phyloP scores from a whole-genome alignment of 208 protist species.

The Acanthamoeba lenticulata region DNA sequence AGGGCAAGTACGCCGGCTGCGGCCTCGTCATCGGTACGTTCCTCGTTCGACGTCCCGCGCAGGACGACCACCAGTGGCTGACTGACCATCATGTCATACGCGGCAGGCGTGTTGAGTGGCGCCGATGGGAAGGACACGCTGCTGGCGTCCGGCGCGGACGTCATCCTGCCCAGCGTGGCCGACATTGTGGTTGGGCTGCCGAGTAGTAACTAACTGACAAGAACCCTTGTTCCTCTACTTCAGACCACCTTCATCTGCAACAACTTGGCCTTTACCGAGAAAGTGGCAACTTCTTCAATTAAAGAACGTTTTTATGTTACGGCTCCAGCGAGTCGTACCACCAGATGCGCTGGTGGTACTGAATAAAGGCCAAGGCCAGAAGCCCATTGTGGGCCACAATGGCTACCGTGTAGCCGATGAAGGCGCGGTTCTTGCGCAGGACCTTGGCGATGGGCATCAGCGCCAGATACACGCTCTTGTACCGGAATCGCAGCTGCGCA shows the following conservation, averaged over 20 bases:
- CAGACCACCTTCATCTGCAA: no score
- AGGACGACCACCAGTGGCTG: neutral
- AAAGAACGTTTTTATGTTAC: no score
- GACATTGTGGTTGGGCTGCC: constrained; percentile 59
- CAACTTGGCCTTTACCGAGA: no score
- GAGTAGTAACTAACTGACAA: no score
- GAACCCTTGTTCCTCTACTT: no score
- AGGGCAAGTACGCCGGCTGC: constrained; percentile 72
- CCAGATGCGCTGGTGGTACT: constrained; percentile 70
- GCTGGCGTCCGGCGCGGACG: constrained; percentile 58
- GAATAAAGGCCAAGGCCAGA: constrained; percentile 40
- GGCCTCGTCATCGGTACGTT: constrained; percentile 40
- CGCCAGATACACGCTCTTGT: neutral
- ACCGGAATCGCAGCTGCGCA: neutral
- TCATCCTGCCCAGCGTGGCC: constrained; percentile 45
- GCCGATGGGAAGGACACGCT: constrained; percentile 63
- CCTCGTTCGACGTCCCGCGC: neutral
- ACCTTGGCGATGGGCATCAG: neutral
- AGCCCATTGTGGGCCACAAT: constrained; percentile 59
- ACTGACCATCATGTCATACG: neutral
- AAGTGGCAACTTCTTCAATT: no score
- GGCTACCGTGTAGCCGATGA: constrained; percentile 22
- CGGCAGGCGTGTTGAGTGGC: constrained; percentile 57
- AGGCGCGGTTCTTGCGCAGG: neutral
- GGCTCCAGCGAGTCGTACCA: constrained; percentile 59